Conservation (phyloP, 2,329 filamentous ascomycete genomes). For the Taxawa tesnikishii region DNA sequence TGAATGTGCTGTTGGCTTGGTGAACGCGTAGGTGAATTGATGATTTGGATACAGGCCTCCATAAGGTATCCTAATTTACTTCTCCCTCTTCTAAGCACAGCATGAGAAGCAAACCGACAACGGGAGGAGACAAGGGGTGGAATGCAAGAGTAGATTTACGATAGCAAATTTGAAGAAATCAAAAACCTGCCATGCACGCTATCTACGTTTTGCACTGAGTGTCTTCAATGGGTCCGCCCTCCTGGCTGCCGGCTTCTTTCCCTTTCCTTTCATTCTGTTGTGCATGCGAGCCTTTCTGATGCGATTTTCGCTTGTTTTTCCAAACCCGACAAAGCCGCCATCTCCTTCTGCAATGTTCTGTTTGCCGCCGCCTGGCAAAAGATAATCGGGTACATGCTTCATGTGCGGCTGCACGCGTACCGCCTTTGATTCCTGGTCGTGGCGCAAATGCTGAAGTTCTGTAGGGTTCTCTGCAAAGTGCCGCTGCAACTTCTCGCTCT, state of each 20-base stretch:
- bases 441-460: constrained; percentile 74
- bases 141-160: too few relatives aligned
- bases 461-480: constrained; percentile 96
- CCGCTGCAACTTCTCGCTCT: constrained; percentile 84
- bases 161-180: too few relatives aligned
- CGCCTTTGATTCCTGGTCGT: constrained; percentile 77
- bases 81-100: too few relatives aligned
- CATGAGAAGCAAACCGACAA: too few relatives aligned
- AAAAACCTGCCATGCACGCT: too few relatives aligned
- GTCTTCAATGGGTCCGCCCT: constrained; percentile 71
- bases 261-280: constrained; percentile 33
- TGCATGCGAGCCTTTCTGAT: constrained; percentile 32
- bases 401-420: constrained; percentile 79
- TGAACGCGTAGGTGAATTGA: too few relatives aligned
- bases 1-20: too few relatives aligned
- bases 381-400: constrained; percentile 87
- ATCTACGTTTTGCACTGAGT: constrained; percentile 4
- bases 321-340: constrained; percentile 60
- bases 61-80: too few relatives aligned
- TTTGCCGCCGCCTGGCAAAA: constrained; percentile 64
- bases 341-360: constrained; percentile 49
- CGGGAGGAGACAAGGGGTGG: too few relatives aligned
- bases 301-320: constrained; percentile 36
- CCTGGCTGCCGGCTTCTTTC: constrained; percentile 43
- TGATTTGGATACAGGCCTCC: too few relatives aligned